Evolutionary conservation across 2,329 filamentous ascomycete species (phyloP), one percentile per base, ranked within the genome.

Genomic region (Penicillium brasilianum): DNA sequence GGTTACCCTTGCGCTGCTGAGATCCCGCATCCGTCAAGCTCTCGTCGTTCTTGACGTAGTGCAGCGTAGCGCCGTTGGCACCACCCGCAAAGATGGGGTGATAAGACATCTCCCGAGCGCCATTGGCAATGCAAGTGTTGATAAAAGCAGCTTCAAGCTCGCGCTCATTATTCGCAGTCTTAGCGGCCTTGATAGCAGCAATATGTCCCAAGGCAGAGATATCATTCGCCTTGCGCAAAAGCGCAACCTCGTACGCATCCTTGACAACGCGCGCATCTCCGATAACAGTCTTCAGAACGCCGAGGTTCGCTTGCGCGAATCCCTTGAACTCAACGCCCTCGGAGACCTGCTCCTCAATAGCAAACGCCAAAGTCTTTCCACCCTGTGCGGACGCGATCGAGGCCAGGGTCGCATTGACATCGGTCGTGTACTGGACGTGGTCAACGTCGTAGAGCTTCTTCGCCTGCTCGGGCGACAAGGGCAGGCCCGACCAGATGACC

Each of bases 401-500:
- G 16, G 87, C 84, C 20, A 93, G 83, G n/a, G 85, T 84, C n/a
- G 87, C 80, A 75, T 95, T 93, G 68, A 96, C 82, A 48, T 95
- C 89, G 55, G 85, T 87, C 10, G 88, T 89, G 63, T 87, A 87
- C 60, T 85, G 84, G 65, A 94, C 92, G 37, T 87, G 82, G 74
- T 98, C 94, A 65, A 96, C 87, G 67, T 96, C 92, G 79, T 92
- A 98, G 65, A 86, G 84, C 51, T 85, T 79, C 62, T 90, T 80
- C 7, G 94, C 94, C 72, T 97, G 90, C 44, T 90, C 84, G 36
- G 85, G 80, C 37, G 88, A 91, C 62, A 96, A 81, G 0, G 94
- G 95, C 16, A 98, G 84, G 13, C 95, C 95, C 30, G 90, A 91
- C 94, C 94, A 99, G 73, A 98, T 92, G 60, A 98, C 93, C 57